These are phyloP conservation scores for Trichoderma brevicompactum DNA, from an alignment of 2,329 filamentous ascomycete species.

Conservation along the genomic window DNA sequence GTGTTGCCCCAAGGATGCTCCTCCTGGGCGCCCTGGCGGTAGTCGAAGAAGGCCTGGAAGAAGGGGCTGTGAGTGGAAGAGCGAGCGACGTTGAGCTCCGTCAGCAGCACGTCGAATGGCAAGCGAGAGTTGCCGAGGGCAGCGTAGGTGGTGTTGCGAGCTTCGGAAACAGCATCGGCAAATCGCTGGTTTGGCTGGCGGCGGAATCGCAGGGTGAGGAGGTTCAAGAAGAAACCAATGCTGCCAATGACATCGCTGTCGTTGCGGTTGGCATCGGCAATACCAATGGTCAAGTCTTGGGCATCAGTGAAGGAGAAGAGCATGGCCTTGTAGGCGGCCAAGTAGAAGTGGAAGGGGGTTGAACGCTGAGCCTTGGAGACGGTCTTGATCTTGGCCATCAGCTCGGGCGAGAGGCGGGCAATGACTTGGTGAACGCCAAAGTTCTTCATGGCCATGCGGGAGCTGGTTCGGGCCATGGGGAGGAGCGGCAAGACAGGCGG, in stretches of 20 bases:
- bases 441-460: constrained; percentile 1
- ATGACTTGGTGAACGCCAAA: no score
- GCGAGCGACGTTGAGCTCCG: constrained; percentile 47
- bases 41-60: constrained; percentile 52
- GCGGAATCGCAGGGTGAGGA: constrained; percentile 51
- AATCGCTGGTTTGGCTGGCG: constrained; percentile 33
- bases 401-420: no score
- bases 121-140: constrained; percentile 50
- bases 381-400: constrained; percentile 34
- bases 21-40: constrained; percentile 37
- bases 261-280: constrained; percentile 51
- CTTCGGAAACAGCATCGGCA: constrained; percentile 30
- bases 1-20: constrained; percentile 31
- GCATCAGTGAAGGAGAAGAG: constrained; percentile 42
- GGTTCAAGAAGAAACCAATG: constrained; percentile 43
- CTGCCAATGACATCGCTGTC: constrained; percentile 37
- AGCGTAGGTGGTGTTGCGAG: constrained; percentile 36
- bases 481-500: constrained; percentile 41
- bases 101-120: constrained; percentile 55
- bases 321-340: constrained; percentile 47
- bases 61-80: constrained; percentile 49
- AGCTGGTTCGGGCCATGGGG: constrained; percentile 35
- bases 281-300: constrained; percentile 52
- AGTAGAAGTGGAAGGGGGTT: constrained; percentile 51
- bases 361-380: constrained; percentile 30